These are phyloP conservation scores for Nicotiana tomentosiformis DNA, from an alignment of 257 asterid genomes.

Conservation along the genomic window DNA sequence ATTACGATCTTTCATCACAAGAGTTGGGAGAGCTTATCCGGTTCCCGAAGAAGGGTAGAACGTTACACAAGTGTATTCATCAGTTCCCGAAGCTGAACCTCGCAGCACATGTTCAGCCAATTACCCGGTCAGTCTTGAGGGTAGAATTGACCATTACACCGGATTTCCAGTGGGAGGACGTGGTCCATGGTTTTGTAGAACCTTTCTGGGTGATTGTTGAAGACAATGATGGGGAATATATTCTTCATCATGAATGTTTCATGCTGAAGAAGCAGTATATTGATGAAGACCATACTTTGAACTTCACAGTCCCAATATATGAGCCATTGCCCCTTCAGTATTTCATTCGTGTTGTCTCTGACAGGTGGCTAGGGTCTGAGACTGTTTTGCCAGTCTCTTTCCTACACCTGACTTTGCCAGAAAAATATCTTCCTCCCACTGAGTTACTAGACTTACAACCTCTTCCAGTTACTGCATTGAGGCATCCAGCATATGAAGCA, in stretches of 20 bases:
- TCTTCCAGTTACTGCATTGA: constrained; percentile 35
- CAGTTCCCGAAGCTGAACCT: constrained; percentile 40
- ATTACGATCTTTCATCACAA: constrained; percentile 32
- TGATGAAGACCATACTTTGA: constrained; percentile 36
- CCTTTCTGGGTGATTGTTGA: constrained; percentile 43
- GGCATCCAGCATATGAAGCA: constrained; percentile 33
- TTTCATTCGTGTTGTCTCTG: constrained; percentile 33
- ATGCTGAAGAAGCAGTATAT: constrained; percentile 35
- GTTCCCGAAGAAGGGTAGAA: constrained; percentile 30
- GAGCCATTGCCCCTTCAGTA: constrained; percentile 42
- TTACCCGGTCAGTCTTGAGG: constrained; percentile 35
- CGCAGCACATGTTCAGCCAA: constrained; percentile 36
- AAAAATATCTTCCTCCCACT: constrained; percentile 36
- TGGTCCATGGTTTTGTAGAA: constrained; percentile 39
- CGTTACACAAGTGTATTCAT: constrained; percentile 30
- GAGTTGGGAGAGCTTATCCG: constrained; percentile 36
- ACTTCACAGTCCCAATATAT: constrained; percentile 33
- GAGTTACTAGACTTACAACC: constrained; percentile 42
- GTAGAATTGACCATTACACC: constrained; percentile 13
- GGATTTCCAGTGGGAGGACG: constrained; percentile 40
- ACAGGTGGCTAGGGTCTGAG: constrained; percentile 35
- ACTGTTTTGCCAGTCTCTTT: constrained; percentile 34
- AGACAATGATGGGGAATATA: constrained; percentile 34
- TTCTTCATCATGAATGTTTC: constrained; percentile 38
- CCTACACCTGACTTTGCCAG: constrained; percentile 36